Percentiles rank a stretch among this genome's conserved stretches.
Evolutionary conservation across 2,329 filamentous ascomycete genomes (phyloP).

Genomic region (Pyricularia sp.): DNA sequence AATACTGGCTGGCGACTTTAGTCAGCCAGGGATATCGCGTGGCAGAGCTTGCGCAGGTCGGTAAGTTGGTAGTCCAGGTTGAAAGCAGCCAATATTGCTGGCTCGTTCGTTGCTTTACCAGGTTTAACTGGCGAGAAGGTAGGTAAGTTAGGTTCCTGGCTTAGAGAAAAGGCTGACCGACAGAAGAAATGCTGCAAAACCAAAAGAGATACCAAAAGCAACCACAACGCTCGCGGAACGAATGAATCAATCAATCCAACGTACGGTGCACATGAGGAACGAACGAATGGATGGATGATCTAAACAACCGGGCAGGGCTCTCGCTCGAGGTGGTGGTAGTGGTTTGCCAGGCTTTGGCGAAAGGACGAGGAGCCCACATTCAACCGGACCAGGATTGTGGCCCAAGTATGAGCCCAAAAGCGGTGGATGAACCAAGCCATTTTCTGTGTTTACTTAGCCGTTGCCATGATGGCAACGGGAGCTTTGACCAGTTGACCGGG

Average conservation of each 20-base stretch:
- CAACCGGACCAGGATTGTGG: background rate
- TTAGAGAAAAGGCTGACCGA: background rate
- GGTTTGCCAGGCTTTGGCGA: slow-evolving; percentile 1
- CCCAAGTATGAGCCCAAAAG: background rate
- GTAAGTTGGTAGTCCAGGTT: background rate
- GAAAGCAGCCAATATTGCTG: background rate
- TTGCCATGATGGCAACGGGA: slow-evolving; percentile 8
- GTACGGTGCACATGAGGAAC: background rate
- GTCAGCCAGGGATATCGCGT: background rate
- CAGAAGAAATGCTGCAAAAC: background rate
- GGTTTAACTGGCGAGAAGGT: background rate
- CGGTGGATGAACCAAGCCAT: background rate
- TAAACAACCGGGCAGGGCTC: background rate
- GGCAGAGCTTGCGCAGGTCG: background rate
- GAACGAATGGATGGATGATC: background rate
- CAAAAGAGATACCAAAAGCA: slow-evolving; percentile 1
- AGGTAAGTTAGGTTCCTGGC: too few species aligned
- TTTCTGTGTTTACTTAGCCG: slow-evolving; percentile 5
- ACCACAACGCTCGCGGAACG: background rate
- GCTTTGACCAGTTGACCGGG: background rate
- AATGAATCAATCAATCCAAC: background rate
- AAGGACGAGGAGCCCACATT: background rate
- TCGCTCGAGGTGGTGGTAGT: background rate
- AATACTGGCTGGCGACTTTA: background rate
- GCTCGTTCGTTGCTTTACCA: background rate